Base-by-base conservation (phyloP, 2,329 filamentous ascomycete species). In the Microdochium paspali region DNA sequence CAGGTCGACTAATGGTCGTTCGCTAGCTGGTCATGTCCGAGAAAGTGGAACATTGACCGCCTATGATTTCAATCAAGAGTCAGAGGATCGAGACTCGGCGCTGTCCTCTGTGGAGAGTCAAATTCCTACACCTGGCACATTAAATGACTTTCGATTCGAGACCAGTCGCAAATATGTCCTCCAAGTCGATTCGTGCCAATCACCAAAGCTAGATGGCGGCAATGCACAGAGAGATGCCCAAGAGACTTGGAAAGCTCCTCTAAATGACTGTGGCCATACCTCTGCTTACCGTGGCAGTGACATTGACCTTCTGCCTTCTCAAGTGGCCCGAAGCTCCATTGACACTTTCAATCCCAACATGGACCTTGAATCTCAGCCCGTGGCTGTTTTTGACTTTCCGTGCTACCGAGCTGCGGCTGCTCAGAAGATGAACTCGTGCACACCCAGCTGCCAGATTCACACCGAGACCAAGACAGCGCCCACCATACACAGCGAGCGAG, bases 401-500 rank as follows among this genome's bases (percentile, higher is more conserved):
- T 50, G 51, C 4, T 59, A 56, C 45, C 55, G 53, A 23, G 46
- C 51, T 15, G 54, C 52, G 6, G 47, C 53, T 10, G 50, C 54
- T 9, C 50, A 56, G 20, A 60, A 57, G 45, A 54, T 56, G 10
- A 57, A 58, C 44, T 52, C 50, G 25, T 56, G 56, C 21, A 58
- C 57, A 3, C 59, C 54, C 35, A 53, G 55, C 44, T 54, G 51
- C 28, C 58, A 57, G 12, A 58, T 62, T 2, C 54, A 62, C 30
- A 54, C 62, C 9, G 52, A 56, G 46, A 53, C 51, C n/a, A 54
- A 54, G 20, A 48, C 47, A 13, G 49, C 56, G 20, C 57, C 57
- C 13, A 60, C 61, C 23, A 62, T 63, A 47, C 55, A 54, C 46
- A 64, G 60, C 35, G 61, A 64, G 42, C 58, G 62, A 48, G 61